A percentile compares a stretch with the other conserved stretches of the same genome.
These are phyloP conservation scores for Platismatia glauca DNA, from an alignment of 495 filamentous ascomycete genomes.

Conservation along the genomic window DNA sequence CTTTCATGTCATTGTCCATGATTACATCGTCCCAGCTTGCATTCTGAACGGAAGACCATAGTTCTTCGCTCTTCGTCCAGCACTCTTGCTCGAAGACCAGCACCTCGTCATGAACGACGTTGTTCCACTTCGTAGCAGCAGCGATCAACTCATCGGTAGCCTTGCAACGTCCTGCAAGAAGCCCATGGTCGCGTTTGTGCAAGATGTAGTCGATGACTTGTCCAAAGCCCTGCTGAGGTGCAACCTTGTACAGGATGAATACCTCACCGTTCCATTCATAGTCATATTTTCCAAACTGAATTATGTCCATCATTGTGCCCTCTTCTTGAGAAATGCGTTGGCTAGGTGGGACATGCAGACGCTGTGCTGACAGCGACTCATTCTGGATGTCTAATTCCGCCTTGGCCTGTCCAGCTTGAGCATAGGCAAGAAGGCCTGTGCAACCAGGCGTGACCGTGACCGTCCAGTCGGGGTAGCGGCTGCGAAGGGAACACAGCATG, in stretches of 20 bases:
- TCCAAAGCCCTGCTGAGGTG: neutral
- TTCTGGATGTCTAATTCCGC: constrained; percentile 30
- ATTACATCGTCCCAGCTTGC: constrained; percentile 40
- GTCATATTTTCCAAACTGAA: constrained; percentile 33
- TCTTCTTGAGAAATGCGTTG: constrained; percentile 16
- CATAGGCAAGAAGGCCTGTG: constrained; percentile 31
- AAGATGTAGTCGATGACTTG: constrained; percentile 6
- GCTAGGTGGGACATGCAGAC: constrained; percentile 8
- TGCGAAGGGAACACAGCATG: constrained; percentile 21
- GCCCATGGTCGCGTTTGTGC: constrained; percentile 8
- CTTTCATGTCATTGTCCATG: constrained; percentile 37
- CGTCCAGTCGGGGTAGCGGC: constrained; percentile 14
- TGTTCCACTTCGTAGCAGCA: constrained; percentile 32
- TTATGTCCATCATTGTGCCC: constrained; percentile 26
- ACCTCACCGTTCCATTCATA: constrained; percentile 32
- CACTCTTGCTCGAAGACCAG: constrained; percentile 33
- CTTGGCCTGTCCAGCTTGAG: constrained; percentile 30
- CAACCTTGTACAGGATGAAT: constrained; percentile 33
- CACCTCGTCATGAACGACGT: constrained; percentile 30
- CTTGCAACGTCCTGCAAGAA: constrained; percentile 11
- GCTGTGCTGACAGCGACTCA: constrained; percentile 26
- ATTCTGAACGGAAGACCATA: constrained; percentile 35
- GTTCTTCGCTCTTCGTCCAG: constrained; percentile 30
- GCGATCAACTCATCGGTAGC: constrained; percentile 32
- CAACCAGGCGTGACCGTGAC: constrained; percentile 29